These are phyloP conservation scores for Yarrowia galli DNA, from an alignment of 1,139 yeast genomes.

Conservation along the genomic window DNA sequence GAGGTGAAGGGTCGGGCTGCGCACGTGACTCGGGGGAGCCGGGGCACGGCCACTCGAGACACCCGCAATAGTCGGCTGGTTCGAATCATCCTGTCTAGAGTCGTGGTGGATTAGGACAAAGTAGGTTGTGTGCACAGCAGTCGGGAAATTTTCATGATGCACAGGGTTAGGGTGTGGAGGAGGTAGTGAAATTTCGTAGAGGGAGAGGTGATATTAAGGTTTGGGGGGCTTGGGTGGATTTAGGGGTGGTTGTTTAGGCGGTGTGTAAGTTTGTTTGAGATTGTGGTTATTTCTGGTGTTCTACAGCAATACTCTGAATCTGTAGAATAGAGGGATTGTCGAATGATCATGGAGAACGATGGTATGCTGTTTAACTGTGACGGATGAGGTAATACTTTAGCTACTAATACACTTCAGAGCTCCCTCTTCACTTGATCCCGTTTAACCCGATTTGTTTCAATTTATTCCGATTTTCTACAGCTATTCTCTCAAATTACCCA, in stretches of 20 bases:
- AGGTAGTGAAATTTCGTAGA: background rate
- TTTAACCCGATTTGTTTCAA: too few species aligned
- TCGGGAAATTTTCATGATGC: conserved; percentile 18
- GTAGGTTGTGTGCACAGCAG: background rate
- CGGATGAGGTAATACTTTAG: too few species aligned
- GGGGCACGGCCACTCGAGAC: background rate
- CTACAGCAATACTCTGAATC: too few species aligned
- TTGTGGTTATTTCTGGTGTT: background rate
- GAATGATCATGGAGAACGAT: too few species aligned
- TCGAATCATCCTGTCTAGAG: conserved; percentile 9
- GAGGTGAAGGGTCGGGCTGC: background rate
- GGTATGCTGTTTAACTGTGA: too few species aligned
- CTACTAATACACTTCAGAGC: too few species aligned
- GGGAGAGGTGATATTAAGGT: background rate
- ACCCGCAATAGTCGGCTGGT: conserved; percentile 22
- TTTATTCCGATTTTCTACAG: too few species aligned
- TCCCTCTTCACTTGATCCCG: too few species aligned
- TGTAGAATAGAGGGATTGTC: too few species aligned
- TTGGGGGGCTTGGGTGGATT: background rate
- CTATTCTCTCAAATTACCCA: too few species aligned
- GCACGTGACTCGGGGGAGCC: background rate
- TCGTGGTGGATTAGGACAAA: background rate
- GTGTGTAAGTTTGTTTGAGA: background rate
- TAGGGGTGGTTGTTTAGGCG: background rate
- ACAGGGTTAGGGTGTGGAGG: background rate